These are phyloP conservation scores for Phialemoniopsis sp. DNA, from an alignment of 2,329 filamentous ascomycete genomes.

Conservation along the genomic window DNA sequence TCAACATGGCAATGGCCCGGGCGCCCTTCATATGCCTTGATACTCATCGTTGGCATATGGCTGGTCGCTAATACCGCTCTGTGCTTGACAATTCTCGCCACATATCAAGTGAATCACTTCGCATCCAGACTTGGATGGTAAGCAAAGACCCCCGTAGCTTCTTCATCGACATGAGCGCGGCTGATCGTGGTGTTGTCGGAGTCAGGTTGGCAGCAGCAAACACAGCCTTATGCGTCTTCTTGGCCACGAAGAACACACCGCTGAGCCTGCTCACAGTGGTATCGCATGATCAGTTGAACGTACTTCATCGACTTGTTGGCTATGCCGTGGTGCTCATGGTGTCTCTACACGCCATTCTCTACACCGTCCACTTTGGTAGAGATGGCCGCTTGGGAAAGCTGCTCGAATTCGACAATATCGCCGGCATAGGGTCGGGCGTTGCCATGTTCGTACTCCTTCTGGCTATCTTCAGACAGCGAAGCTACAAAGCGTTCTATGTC, in stretches of 20 bases:
- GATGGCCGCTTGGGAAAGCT: constrained; percentile 15
- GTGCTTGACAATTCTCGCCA: constrained; percentile 1
- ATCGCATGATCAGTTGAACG: constrained; percentile 42
- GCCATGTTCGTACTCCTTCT: constrained; percentile 31
- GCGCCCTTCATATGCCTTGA: too few relatives aligned
- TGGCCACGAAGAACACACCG: constrained; percentile 45
- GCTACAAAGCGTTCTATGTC: constrained; percentile 43
- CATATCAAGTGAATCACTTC: constrained; percentile 2
- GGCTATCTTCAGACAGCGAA: constrained; percentile 24
- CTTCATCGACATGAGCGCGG: too few relatives aligned
- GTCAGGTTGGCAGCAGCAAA: constrained; percentile 44
- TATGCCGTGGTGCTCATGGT: constrained; percentile 32
- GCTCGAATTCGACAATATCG: constrained; percentile 19
- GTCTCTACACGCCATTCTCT: constrained; percentile 29
- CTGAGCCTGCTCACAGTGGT: constrained; percentile 34
- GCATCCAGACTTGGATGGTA: constrained; percentile 9
- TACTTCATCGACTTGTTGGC: constrained; percentile 39
- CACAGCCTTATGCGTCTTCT: constrained; percentile 37
- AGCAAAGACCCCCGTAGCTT: too few relatives aligned
- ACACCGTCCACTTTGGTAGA: constrained; percentile 22
- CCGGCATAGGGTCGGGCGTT: constrained; percentile 28
- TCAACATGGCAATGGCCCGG: too few relatives aligned
- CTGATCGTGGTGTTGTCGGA: too few relatives aligned
- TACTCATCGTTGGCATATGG: constrained; percentile 1
- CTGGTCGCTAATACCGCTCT: constrained; percentile 1